Evolutionary conservation across 495 filamentous ascomycete genomes (phyloP), one percentile per base, ranked within the genome.

Genomic region (Tuber indicum): DNA sequence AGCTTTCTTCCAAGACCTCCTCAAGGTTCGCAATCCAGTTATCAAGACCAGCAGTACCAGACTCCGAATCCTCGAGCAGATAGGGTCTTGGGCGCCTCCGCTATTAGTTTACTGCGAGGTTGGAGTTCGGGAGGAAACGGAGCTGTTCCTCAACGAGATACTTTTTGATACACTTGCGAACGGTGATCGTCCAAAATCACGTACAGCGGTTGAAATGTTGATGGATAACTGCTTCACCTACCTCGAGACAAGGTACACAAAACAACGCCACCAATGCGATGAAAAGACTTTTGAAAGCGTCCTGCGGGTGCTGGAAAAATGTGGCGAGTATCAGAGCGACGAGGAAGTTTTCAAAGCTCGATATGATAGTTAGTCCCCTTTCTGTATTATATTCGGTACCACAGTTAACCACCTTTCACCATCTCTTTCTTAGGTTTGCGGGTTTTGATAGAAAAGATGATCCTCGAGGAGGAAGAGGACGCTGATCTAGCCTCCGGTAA

Each of bases 61-160:
- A 71, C 82, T 80, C 41, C 81, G 85, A 47, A 86, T 89, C 17
- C 84, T 91, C n/a, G 86, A 89, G 12, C 86, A 85, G 26, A 83
- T 93, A 17, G 86, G 88, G 0, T 84, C 87, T 47, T 94, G 91
- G 91, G 90, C 86, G 2, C 92, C 93, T 12, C 87, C 89, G 3
- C 82, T 96, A 42, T 86, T 94, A 32, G 88, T 88, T 70, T 91
- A 91, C 78, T 87, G 85, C 26, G 91, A 93, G 62, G 83, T 84
- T 19, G 75, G 82, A 4, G 86, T 92, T 41, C 88, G 89, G 39
- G 83, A 84, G 23, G 85, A 85, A 44, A 89, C 90, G 2, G 86
- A 90, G 72, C 85, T 85, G 7, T 85, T 92, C 72, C 81, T 93
- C 47, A 86, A 87, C 44, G 84, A 88, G 14, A 86, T 88, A 70